These are phyloP conservation scores for Colletotrichum sojae DNA, from an alignment of 2,329 filamentous ascomycete genomes.

Conservation along the genomic window DNA sequence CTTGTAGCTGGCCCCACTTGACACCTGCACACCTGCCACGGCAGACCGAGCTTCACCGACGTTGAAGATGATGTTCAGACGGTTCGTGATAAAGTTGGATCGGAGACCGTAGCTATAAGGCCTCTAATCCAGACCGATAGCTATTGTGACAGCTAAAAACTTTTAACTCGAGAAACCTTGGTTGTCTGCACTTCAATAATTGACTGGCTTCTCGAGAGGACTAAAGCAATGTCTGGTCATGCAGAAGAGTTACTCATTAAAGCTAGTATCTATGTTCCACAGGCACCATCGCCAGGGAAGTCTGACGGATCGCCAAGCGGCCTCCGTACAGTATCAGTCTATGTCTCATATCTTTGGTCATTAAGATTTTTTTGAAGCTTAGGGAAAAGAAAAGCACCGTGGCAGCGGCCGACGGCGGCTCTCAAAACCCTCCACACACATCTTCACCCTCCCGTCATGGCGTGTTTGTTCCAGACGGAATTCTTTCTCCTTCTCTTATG, in stretches of 20 bases:
- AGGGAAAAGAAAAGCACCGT: neutral
- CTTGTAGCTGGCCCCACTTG: neutral
- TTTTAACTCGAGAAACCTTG: no score
- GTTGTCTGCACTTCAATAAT: no score
- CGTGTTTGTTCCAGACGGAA: neutral
- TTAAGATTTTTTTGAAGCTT: conserved; percentile 22
- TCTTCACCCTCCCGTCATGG: neutral
- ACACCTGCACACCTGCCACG: neutral
- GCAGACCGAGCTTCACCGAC: neutral
- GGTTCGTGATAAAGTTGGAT: no score
- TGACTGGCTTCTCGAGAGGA: no score
- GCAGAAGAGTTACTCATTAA: conserved; percentile 31
- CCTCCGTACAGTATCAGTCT: conserved; percentile 36
- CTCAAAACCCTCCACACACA: neutral
- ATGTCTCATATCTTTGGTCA: conserved; percentile 41
- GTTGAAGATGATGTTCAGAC: neutral
- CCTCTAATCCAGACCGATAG: no score
- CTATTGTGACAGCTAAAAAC: no score
- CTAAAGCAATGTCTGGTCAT: neutral
- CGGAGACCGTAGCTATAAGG: no score
- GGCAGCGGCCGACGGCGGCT: neutral
- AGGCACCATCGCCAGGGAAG: conserved; percentile 2
- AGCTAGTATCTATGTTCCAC: conserved; percentile 22
- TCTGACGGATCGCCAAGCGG: neutral
- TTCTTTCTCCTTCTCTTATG: neutral